phyloP scores from a whole-genome alignment of 2,329 filamentous ascomycete genomes.

The Zalaria sp. region DNA sequence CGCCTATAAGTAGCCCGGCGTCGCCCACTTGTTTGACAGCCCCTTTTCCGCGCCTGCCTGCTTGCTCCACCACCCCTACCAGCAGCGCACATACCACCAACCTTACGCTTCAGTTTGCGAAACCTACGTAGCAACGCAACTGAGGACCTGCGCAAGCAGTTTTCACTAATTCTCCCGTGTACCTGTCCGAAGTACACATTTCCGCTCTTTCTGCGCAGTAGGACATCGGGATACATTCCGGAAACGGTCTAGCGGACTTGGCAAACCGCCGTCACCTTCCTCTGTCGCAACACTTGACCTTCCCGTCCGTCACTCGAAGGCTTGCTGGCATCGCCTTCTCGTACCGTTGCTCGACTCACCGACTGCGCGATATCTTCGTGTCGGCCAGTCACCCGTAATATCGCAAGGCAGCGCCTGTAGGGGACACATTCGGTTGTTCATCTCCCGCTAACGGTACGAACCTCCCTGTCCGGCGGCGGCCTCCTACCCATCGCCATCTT shows the following conservation, averaged over 20 bases:
- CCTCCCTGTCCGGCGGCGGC: neutral
- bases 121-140: neutral
- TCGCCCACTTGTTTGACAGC: conserved; percentile 1
- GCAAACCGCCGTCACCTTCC: neutral
- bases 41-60: conserved; percentile 3
- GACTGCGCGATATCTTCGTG: conserved; percentile 9
- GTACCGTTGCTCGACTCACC: conserved; percentile 13
- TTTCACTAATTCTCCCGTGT: conserved; percentile 3
- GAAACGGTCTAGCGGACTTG: conserved; percentile 3
- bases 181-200: conserved; percentile 1
- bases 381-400: conserved; percentile 1
- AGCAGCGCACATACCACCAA: conserved; percentile 1
- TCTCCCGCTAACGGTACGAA: conserved; percentile 60
- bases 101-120: conserved; percentile 1
- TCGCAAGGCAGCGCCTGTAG: conserved; percentile 37
- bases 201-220: neutral
- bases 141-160: conserved; percentile 3
- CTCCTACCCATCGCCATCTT: neutral
- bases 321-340: conserved; percentile 27
- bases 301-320: conserved; percentile 13
- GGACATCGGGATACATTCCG: conserved; percentile 2
- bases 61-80: conserved; percentile 3
- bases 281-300: neutral
- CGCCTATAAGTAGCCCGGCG: conserved; percentile 2
- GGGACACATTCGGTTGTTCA: conserved; percentile 98